These are phyloP conservation scores for Aspergillus funiculosus DNA, from an alignment of 495 filamentous ascomycete species.

Conservation along the genomic window DNA sequence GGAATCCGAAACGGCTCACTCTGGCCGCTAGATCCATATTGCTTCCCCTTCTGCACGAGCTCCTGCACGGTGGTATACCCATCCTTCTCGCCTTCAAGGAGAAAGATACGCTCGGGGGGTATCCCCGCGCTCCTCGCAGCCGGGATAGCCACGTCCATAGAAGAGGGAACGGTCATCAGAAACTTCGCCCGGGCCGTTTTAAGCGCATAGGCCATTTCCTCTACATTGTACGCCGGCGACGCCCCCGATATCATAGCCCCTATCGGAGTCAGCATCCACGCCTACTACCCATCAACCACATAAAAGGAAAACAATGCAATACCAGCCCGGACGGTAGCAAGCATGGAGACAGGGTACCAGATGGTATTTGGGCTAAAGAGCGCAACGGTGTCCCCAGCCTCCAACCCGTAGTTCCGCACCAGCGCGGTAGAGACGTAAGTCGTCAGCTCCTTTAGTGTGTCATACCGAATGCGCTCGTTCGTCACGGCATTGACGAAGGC, in stretches of 20 bases:
- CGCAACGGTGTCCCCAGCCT: conserved; percentile 44
- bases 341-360: conserved; percentile 57
- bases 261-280: conserved; percentile 4
- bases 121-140: conserved; percentile 51
- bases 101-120: conserved; percentile 42
- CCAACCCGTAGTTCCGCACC: conserved; percentile 44
- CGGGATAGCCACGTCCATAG: conserved; percentile 43
- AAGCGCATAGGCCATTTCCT: conserved; percentile 58
- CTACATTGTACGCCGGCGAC: conserved; percentile 53
- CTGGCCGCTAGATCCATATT: conserved; percentile 33
- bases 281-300: background rate
- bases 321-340: conserved; percentile 44
- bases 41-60: conserved; percentile 41
- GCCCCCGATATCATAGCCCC: conserved; percentile 51
- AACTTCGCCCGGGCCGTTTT: conserved; percentile 48
- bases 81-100: conserved; percentile 47
- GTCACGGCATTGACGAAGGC: conserved; percentile 53
- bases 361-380: conserved; percentile 55
- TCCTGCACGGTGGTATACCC: conserved; percentile 47
- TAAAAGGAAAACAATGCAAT: conserved; percentile 12
- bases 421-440: conserved; percentile 53
- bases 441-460: conserved; percentile 44
- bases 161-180: conserved; percentile 49
- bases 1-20: conserved; percentile 39
- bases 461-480: conserved; percentile 49